phyloP scores from a whole-genome alignment of 2,329 filamentous ascomycete species.

The Xylaria arbuscula region DNA sequence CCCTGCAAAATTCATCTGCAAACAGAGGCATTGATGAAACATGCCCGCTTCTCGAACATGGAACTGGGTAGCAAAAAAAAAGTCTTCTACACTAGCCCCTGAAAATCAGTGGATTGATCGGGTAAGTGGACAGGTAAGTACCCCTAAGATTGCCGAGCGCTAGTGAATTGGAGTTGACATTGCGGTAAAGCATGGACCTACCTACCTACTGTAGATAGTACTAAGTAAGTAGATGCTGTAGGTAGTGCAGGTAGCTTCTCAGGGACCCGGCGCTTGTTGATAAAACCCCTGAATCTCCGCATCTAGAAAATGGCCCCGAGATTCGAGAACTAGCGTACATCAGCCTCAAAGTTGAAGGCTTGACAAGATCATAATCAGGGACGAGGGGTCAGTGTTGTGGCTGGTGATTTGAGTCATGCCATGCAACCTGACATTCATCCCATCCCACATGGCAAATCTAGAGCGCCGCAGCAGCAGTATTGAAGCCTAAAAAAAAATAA shows the following conservation, averaged over 20 bases:
- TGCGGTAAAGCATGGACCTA: not conserved
- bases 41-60: constrained; percentile 7
- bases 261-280: constrained; percentile 16
- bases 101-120: constrained; percentile 16
- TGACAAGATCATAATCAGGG: not conserved
- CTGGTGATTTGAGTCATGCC: constrained; percentile 1
- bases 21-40: constrained; percentile 31
- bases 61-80: not conserved
- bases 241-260: not conserved
- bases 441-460: constrained; percentile 23
- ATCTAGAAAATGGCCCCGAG: constrained; percentile 10
- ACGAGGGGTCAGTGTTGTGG: constrained; percentile 14
- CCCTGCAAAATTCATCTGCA: constrained; percentile 9
- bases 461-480: not conserved
- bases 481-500: constrained; percentile 5
- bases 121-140: not conserved
- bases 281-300: constrained; percentile 6
- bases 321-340: not conserved
- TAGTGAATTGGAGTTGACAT: not conserved
- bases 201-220: not conserved
- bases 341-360: constrained; percentile 19
- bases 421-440: not conserved
- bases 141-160: constrained; percentile 29
- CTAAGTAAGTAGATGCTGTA: not conserved
- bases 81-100: constrained; percentile 17